Evolutionary conservation across 2,329 filamentous ascomycete species (phyloP).

Genomic region (Mollisiaceae sp.): DNA sequence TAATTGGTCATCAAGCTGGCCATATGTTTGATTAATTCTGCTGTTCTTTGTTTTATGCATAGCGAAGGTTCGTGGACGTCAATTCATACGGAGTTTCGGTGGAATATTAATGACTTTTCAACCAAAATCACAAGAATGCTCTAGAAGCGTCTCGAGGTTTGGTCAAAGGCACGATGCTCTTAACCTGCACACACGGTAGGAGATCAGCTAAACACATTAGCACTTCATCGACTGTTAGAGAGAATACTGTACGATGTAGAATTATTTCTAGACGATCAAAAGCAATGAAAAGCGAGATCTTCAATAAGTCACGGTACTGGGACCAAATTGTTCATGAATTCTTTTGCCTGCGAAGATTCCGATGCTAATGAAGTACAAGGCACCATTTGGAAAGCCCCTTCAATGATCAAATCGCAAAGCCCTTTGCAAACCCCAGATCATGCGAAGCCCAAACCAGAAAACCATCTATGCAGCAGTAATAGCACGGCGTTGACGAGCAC

Average conservation of each 20-base stretch:
- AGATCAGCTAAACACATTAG: neutral
- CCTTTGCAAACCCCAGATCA: constrained; percentile 38
- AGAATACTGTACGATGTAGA: neutral
- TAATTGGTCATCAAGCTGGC: neutral
- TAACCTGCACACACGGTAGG: too few species aligned
- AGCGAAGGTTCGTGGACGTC: neutral
- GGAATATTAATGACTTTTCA: neutral
- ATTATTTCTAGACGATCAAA: neutral
- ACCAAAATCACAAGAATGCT: neutral
- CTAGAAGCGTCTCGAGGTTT: neutral
- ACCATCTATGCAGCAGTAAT: constrained; percentile 65
- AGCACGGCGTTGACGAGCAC: constrained; percentile 67
- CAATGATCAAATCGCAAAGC: constrained; percentile 34
- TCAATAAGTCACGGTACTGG: too few species aligned
- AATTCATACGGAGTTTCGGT: neutral
- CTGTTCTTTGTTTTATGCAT: constrained; percentile 1
- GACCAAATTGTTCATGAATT: constrained; percentile 21
- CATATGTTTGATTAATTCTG: neutral
- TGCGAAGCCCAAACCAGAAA: constrained; percentile 37
- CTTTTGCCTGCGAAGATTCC: constrained; percentile 28
- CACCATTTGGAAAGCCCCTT: constrained; percentile 34
- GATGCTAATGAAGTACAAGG: constrained; percentile 41
- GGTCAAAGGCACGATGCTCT: too few species aligned
- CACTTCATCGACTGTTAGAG: neutral
- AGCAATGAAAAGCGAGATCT: neutral